Evolutionary conservation across 2,329 filamentous ascomycete species (phyloP).

Genomic region (Exophiala phaeomuriformis): DNA sequence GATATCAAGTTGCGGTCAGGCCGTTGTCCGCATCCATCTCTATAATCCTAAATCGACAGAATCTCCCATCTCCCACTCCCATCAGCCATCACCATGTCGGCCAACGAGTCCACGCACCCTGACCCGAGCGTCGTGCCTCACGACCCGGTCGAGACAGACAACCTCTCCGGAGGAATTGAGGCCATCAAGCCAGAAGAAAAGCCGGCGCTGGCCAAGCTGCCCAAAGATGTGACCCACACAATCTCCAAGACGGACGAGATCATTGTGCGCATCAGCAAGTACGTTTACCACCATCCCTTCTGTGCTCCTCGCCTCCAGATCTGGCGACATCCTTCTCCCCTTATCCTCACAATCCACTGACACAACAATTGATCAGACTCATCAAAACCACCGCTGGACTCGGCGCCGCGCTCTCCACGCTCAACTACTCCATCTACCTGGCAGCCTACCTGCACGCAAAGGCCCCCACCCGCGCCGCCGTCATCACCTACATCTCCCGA

Average conservation of each 20-base stretch:
- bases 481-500: conserved; percentile 20
- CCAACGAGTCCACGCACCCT: conserved; percentile 15
- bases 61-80: not conserved
- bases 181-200: conserved; percentile 13
- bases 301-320: not conserved
- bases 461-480: conserved; percentile 33
- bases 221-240: conserved; percentile 16
- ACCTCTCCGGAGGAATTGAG: conserved; percentile 1
- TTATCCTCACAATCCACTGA: not conserved
- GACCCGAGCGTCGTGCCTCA: conserved; percentile 20
- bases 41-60: no score
- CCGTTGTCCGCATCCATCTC: no score
- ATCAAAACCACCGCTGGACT: conserved; percentile 62
- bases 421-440: conserved; percentile 60
- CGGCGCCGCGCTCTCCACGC: conserved; percentile 61
- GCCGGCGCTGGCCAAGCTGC: conserved; percentile 16
- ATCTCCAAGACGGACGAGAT: conserved; percentile 20
- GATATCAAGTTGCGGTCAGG: no score
- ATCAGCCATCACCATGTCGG: conserved; percentile 12
- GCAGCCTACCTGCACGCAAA: conserved; percentile 52
- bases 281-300: not conserved
- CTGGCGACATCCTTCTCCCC: not conserved
- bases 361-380: conserved; percentile 40
- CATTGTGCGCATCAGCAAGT: conserved; percentile 22
- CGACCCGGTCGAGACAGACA: conserved; percentile 8